Conservation (phyloP, 768 basidiomycete genomes). For the Lentinula detonsa region DNA sequence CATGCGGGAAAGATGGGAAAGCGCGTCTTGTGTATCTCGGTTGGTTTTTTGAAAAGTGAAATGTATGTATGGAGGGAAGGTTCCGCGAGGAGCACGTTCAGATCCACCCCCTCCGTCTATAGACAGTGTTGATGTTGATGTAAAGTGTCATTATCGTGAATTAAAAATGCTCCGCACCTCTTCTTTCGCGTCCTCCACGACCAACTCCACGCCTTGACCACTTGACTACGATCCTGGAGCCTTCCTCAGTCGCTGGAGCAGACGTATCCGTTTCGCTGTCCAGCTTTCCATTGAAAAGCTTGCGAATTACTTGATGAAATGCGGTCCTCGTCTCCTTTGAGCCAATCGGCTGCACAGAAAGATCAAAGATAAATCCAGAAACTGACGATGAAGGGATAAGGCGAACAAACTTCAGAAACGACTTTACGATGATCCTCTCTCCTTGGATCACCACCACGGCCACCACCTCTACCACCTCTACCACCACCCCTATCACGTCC, state of each 20-base stretch:
- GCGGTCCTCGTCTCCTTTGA: constrained; percentile 78
- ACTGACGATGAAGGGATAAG: constrained; percentile 1
- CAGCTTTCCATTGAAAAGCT: constrained; percentile 77
- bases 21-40: constrained; percentile 93
- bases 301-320: constrained; percentile 76
- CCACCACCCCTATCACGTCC: constrained; percentile 28
- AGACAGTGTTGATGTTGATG: neutral
- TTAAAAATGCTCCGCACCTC: constrained; percentile 25
- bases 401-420: constrained; percentile 66
- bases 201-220: constrained; percentile 57
- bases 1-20: constrained; percentile 70
- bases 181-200: constrained; percentile 41
- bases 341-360: constrained; percentile 59
- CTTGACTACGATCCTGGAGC: constrained; percentile 73
- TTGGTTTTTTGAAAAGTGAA: constrained; percentile 98
- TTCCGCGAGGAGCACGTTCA: constrained; percentile 49
- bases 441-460: constrained; percentile 29
- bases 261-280: constrained; percentile 73
- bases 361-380: constrained; percentile 9
- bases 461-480: constrained; percentile 22
- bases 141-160: neutral
- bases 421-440: constrained; percentile 71
- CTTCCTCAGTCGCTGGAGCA: constrained; percentile 47
- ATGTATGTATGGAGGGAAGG: constrained; percentile 85
- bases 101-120: constrained; percentile 18